Percentiles rank a stretch among this genome's conserved stretches.
phyloP scores from a whole-genome alignment of 768 basidiomycete genomes.

The Myochromella boudieri region DNA sequence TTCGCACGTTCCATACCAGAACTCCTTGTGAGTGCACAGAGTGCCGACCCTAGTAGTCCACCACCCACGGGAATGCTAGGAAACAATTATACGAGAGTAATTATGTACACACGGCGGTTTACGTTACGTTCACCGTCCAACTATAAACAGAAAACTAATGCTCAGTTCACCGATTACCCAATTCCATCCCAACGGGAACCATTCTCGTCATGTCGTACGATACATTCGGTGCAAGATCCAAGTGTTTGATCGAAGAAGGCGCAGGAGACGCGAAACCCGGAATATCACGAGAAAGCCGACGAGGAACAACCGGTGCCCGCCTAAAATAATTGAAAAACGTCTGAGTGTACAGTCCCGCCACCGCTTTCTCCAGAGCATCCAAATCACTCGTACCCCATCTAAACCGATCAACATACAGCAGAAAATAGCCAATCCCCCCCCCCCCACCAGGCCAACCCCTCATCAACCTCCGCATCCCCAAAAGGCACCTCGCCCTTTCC shows the following conservation, averaged over 20 bases:
- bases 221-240: constrained; percentile 1
- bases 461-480: constrained; percentile 3
- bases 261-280: background rate
- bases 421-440: background rate
- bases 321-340: constrained; percentile 14
- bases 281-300: constrained; percentile 1
- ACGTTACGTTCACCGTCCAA: no score
- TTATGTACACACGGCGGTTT: no score
- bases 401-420: background rate
- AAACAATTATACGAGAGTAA: no score
- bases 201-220: constrained; percentile 1
- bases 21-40: no score
- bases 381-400: background rate
- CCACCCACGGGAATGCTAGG: no score
- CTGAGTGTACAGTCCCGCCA: constrained; percentile 3
- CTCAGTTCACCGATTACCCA: no score
- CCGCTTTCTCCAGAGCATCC: constrained; percentile 2
- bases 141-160: no score
- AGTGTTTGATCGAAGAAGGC: background rate
- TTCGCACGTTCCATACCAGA: no score
- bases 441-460: constrained; percentile 6
- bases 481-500: background rate
- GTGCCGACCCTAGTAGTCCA: no score
- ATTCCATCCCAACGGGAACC: no score
- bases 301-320: constrained; percentile 8